Base-by-base conservation (phyloP, 2,329 filamentous ascomycete genomes). In the Clarireedia paspali region DNA sequence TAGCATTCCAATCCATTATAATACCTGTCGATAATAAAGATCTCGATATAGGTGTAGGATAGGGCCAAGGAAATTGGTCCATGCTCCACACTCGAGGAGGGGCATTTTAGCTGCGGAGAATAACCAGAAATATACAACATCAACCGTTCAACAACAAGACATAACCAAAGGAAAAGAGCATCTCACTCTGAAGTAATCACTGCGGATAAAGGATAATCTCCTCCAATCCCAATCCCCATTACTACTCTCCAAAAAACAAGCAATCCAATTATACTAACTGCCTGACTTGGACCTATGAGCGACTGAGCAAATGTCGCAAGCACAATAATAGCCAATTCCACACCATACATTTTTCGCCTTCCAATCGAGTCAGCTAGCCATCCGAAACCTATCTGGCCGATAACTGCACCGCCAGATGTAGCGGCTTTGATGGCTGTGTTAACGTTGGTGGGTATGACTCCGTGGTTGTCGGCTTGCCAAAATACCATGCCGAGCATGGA, bases 361-460 rank as follows among this genome's bases (percentile, higher is more conserved):
- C 89, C 89, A 55, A 89, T 78, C 3, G 81, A 76, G 72, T 94
- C 89, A 50, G 88, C 89, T 39, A 91, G 72, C 75, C 81, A 88
- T 57, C 89, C 89, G 67, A 94, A 94, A 15, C 83, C 72, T 40
- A 91, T 70, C 72, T 92, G 89, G 26, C 89, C 89, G 49, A 94
- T 73, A 26, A 94, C 81, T 27, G 89, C 91, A 42, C 89, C 89
- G 27, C 82, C 85, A 44, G 85, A 89, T 9, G 88, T 92, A 3
- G 88, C 83, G n/a, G 87, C 85, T 69, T 92, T 92, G 69, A 95
- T 82, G 1, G 86, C 84, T 50, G 88, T 89, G 62, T 85, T 85
- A 34, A 87, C 78, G 23, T 75, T 73, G 17, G 79, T 75, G 4
- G 88, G 87, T 49, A 90, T 78, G 39, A 74, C 70, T 12, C 82